Evolutionary conservation across 495 filamentous ascomycete species (phyloP).

Genomic region (Tuber aestivum): DNA sequence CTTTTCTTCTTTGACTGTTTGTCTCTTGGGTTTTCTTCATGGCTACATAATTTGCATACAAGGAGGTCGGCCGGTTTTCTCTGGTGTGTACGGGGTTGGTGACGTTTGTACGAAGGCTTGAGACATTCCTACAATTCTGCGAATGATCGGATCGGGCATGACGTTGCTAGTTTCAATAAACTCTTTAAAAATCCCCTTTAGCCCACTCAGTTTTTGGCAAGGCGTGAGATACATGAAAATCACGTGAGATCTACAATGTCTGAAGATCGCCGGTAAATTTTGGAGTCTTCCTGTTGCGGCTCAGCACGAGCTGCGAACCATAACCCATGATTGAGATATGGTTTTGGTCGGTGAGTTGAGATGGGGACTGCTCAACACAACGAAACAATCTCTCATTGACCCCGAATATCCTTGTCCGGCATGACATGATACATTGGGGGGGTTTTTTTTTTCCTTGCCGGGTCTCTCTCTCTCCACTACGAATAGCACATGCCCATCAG

Average conservation of each 20-base stretch:
- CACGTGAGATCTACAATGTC: not conserved
- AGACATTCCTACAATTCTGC: not conserved
- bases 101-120: not conserved
- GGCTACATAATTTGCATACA: not conserved
- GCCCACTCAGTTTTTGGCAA: not conserved
- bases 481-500: not conserved
- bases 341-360: not conserved
- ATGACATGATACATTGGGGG: too few species aligned
- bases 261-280: not conserved
- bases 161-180: not conserved
- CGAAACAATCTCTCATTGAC: not conserved
- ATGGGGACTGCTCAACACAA: not conserved
- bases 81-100: not conserved
- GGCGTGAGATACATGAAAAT: not conserved
- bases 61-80: not conserved
- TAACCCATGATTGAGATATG: not conserved
- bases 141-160: not conserved
- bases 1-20: not conserved
- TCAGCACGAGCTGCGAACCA: not conserved
- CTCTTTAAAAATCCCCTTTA: not conserved
- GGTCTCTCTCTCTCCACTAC: not conserved
- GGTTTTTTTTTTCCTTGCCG: not conserved
- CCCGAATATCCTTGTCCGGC: not conserved
- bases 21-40: not conserved
- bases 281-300: not conserved